A percentile compares a stretch with the other conserved stretches of the same genome.
Conservation (phyloP, 192 early-diverging fungal species). For the Gonapodya prolifera region DNA sequence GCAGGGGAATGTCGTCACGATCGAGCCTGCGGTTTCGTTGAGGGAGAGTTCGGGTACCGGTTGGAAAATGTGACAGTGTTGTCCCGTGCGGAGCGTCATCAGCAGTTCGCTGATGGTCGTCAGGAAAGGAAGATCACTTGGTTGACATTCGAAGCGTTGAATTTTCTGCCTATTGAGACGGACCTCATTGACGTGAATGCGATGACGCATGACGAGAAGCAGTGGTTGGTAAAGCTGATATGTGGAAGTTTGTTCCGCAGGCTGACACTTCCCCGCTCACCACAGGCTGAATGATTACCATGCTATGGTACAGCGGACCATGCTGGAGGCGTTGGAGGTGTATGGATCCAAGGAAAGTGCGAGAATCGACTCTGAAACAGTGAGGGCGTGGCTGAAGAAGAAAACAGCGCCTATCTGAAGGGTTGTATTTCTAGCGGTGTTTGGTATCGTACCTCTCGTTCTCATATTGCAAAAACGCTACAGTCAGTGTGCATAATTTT, state of each 20-base stretch:
- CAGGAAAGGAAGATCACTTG: not conserved
- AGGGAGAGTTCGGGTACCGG: slow-evolving; percentile 2
- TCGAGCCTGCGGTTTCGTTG: slow-evolving; percentile 1
- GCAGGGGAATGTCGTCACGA: slow-evolving; percentile 4
- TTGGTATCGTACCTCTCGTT: no score
- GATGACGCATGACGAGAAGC: not conserved
- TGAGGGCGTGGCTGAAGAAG: no score
- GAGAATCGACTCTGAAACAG: no score
- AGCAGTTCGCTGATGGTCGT: not conserved
- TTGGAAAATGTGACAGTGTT: not conserved
- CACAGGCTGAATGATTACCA: not conserved
- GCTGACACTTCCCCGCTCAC: not conserved
- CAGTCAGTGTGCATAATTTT: no score
- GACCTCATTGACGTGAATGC: not conserved
- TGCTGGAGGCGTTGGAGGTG: not conserved
- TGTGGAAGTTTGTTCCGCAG: not conserved
- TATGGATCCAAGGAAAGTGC: not conserved
- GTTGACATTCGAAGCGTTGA: not conserved
- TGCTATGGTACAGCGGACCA: not conserved
- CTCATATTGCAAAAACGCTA: no score
- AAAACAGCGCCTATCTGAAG: no score
- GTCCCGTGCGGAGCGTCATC: not conserved
- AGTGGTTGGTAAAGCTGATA: not conserved
- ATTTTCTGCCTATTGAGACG: not conserved
- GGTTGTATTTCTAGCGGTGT: no score